These are phyloP conservation scores for Grammothele lineata DNA, from an alignment of 768 basidiomycete species.

Conservation along the genomic window DNA sequence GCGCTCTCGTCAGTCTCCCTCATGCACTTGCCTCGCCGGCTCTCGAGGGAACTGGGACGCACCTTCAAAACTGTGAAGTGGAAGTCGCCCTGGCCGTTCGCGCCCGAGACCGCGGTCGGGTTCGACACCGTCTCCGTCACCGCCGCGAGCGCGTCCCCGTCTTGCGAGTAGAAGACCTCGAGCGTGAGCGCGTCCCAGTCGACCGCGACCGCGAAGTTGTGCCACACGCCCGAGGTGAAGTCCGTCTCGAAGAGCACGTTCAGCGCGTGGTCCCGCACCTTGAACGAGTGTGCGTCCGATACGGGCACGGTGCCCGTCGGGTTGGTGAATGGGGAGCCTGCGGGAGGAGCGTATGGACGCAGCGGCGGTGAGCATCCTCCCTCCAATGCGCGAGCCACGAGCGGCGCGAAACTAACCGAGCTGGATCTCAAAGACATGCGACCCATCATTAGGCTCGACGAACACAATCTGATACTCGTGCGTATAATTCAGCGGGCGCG, in stretches of 20 bases:
- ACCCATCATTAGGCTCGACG: constrained; percentile 57
- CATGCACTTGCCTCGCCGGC: too few relatives aligned
- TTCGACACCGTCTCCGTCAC: constrained; percentile 44
- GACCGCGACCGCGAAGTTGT: constrained; percentile 57
- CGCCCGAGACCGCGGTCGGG: constrained; percentile 33
- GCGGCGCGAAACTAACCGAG: constrained; percentile 39
- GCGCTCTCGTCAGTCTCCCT: too few relatives aligned
- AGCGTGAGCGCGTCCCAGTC: constrained; percentile 52
- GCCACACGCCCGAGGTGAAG: constrained; percentile 44
- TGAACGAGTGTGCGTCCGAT: constrained; percentile 43
- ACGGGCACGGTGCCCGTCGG: constrained; percentile 42
- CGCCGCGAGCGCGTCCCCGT: constrained; percentile 32
- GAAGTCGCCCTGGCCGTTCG: constrained; percentile 53
- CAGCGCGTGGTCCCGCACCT: constrained; percentile 51
- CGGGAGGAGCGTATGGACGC: too few relatives aligned
- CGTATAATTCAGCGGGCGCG: constrained; percentile 43
- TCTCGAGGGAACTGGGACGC: too few relatives aligned
- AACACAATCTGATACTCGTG: constrained; percentile 65
- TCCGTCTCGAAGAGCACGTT: constrained; percentile 47
- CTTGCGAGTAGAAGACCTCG: constrained; percentile 46
- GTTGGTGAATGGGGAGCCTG: constrained; percentile 55
- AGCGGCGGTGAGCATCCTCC: not conserved
- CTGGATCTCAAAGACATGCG: constrained; percentile 57
- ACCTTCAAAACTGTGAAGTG: constrained; percentile 62
- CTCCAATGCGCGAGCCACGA: not conserved